Evolutionary conservation across 805 yeast species (phyloP), one percentile per base, ranked within the genome.

Genomic region (Candida chilensis): DNA sequence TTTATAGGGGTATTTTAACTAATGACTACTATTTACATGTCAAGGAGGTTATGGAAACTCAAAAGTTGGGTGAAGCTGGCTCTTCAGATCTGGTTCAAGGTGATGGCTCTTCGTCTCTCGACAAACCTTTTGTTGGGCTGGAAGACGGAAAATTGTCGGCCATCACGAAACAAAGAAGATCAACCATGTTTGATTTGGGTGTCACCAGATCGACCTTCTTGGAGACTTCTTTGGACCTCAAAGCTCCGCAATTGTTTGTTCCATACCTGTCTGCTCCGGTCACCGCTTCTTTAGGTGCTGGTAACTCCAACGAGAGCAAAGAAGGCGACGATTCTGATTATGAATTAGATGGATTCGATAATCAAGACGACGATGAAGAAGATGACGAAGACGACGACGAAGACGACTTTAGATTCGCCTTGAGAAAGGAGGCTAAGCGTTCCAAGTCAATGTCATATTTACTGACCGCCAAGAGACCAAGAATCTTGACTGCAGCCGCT

Each of bases 251-350:
- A 41, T 52, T 70, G 37, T 59, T 60, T 37, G 78, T 81, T 36
- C 90, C 90, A 5, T 81, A 81, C 42, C 63, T 76, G 24, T 67
- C 80, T 16, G 86, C 90, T 4, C 90, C 90, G 1, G 90, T 81
- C 2, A 76, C 88, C 11, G 86, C 86, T 10, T 71, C 81, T 3
- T 50, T 74, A 32, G 67, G 67, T 20, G 22, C 20, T 16, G 24
- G 24, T 17, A 34, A 27, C 14, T 14, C 20, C 20, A 25, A 19
- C n/a, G 34, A 33, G 10, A 30, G 14, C 11, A 30, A 28, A 19
- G 31, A 33, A 16, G 28, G 32, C 20, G 28, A 27, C 21, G 59
- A 52, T 30, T 59, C 68, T 3, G 74, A 67, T 37, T 48, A 53
- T 28, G 74, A 67, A 17, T 50, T 66, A 27, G 74, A 68, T 33